Conservation (phyloP, 345 rosid species). For the Eutrema heterophyllum region DNA sequence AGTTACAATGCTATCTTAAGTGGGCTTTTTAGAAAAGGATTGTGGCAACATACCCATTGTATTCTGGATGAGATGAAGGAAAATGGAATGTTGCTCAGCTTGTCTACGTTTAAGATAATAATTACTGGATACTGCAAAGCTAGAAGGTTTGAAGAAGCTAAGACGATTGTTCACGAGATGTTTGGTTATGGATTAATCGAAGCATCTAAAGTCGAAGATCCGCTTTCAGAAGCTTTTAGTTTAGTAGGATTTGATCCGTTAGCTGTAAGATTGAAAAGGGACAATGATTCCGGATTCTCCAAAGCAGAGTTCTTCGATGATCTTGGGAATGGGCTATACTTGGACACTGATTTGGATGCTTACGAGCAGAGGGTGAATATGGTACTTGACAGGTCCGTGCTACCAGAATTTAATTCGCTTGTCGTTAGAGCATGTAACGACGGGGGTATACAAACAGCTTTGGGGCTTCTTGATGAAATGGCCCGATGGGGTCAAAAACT, state of each 20-base stretch:
- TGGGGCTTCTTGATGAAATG: slow-evolving; percentile 55
- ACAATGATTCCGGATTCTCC: slow-evolving; percentile 45
- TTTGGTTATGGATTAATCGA: slow-evolving; percentile 40
- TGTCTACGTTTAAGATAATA: slow-evolving; percentile 47
- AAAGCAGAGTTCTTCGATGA: slow-evolving; percentile 70
- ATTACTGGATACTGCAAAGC: slow-evolving; percentile 70
- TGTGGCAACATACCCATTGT: slow-evolving; percentile 46
- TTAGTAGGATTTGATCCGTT: slow-evolving; percentile 56
- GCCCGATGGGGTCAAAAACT: slow-evolving; percentile 62
- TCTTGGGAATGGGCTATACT: slow-evolving; percentile 79
- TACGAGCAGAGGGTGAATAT: slow-evolving; percentile 43
- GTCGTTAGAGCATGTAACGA: slow-evolving; percentile 36
- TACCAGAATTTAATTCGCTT: slow-evolving; percentile 55
- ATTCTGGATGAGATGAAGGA: slow-evolving; percentile 64
- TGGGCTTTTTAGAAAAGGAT: slow-evolving; percentile 48
- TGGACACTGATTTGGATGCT: slow-evolving; percentile 59
- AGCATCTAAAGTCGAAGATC: slow-evolving; percentile 49
- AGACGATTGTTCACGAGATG: slow-evolving; percentile 48
- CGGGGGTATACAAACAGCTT: slow-evolving; percentile 39
- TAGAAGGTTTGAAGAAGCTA: slow-evolving; percentile 66
- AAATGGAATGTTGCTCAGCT: slow-evolving; percentile 32
- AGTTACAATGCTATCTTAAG: slow-evolving; percentile 47
- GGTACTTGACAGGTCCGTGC: slow-evolving; percentile 43
- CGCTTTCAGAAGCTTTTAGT: slow-evolving; percentile 51
- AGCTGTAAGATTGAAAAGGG: slow-evolving; percentile 64